phyloP scores from a whole-genome alignment of 2,329 filamentous ascomycete species.

The Sarocladium kiliense region DNA sequence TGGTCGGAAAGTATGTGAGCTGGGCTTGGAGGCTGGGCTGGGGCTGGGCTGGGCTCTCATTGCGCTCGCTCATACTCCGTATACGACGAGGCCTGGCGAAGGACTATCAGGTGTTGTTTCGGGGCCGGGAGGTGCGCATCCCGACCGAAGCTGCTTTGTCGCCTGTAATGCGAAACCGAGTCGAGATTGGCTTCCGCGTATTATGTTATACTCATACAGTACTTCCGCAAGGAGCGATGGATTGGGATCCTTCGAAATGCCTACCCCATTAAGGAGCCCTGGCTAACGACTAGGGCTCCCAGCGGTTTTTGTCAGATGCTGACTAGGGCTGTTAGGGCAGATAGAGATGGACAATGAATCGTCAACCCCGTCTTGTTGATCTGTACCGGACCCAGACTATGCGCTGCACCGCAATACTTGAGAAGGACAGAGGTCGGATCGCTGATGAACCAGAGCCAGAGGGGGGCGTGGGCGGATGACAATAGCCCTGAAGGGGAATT shows the following conservation, averaged over 20 bases:
- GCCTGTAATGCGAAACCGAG: neutral
- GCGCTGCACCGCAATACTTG: too few species aligned
- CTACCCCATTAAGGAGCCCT: neutral
- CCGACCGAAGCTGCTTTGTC: neutral
- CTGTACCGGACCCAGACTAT: too few species aligned
- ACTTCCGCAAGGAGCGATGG: neutral
- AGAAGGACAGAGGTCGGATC: too few species aligned
- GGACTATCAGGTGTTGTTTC: neutral
- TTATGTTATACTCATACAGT: conserved; percentile 3
- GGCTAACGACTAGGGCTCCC: neutral
- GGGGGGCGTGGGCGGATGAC: too few species aligned
- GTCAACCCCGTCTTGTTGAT: too few species aligned
- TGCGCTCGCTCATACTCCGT: too few species aligned
- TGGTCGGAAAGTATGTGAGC: neutral
- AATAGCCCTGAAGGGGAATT: too few species aligned
- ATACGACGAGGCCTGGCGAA: neutral
- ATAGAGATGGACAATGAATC: too few species aligned
- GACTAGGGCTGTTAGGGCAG: neutral
- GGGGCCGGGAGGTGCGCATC: neutral
- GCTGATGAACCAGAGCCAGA: too few species aligned
- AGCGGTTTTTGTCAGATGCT: neutral
- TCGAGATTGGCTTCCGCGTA: conserved; percentile 2
- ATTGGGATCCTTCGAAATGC: neutral
- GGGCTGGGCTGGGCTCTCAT: neutral
- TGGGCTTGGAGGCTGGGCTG: neutral